Percentiles rank a stretch among this genome's conserved stretches.
Conservation (phyloP, 2,329 filamentous ascomycete species). For the Dothideomycetidae sp. region DNA sequence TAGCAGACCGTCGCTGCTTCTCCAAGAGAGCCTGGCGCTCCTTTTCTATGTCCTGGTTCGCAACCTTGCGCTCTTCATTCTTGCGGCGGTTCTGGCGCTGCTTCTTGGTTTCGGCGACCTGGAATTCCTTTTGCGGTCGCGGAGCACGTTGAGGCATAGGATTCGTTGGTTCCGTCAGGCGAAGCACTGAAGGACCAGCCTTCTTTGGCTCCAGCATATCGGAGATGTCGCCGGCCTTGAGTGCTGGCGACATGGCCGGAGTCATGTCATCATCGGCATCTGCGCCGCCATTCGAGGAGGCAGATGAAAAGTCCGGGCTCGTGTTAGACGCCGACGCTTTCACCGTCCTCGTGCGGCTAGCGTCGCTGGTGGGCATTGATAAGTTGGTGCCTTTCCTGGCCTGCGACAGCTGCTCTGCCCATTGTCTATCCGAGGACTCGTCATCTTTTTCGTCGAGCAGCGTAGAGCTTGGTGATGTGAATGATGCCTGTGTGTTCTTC, state of each 20-base stretch:
- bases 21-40: constrained; percentile 63
- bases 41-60: constrained; percentile 63
- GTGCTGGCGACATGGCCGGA: constrained; percentile 50
- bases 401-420: constrained; percentile 58
- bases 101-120: constrained; percentile 77
- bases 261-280: constrained; percentile 75
- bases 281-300: constrained; percentile 56
- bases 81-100: constrained; percentile 87
- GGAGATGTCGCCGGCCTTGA: constrained; percentile 53
- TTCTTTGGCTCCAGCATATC: constrained; percentile 77
- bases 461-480: constrained; percentile 16
- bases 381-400: constrained; percentile 56
- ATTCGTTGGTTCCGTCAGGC: constrained; percentile 55
- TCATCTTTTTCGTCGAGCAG: constrained; percentile 28
- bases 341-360: constrained; percentile 43
- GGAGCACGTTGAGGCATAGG: constrained; percentile 39
- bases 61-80: constrained; percentile 62
- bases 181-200: constrained; percentile 58
- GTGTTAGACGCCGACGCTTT: constrained; percentile 42
- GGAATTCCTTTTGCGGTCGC: constrained; percentile 45
- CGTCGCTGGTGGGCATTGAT: constrained; percentile 22
- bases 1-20: constrained; percentile 67
- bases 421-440: constrained; percentile 56
- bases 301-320: constrained; percentile 33
- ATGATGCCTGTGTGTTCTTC: constrained; percentile 13